Base-by-base conservation (phyloP, 2,329 filamentous ascomycete species). In the Epichloe scottii region DNA sequence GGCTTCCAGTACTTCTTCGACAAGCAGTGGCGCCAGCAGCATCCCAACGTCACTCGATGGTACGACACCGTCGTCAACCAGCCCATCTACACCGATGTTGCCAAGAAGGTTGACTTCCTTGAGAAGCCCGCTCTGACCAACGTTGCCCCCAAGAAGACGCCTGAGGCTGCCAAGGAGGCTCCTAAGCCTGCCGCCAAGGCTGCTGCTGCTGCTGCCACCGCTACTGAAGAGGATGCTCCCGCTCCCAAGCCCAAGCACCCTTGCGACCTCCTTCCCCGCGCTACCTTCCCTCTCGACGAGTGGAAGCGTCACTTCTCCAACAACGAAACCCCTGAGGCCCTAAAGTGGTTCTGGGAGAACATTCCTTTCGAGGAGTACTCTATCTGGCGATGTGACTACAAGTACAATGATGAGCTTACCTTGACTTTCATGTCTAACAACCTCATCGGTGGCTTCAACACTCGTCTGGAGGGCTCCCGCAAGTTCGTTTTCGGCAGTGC, bases 281-380 rank as follows among this genome's bases (percentile, higher is more conserved):
- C 93, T 55, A 82, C 84, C 53, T 80, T 95, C 66, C 78, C 85
- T 61, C 80, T 98, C 52, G 93, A 98, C 68, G 93, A 98, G 75
- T 95, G 85, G 87, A 98, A 98, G 86, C 89, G 93, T 67, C 84
- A 88, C 72, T 98, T 95, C 83, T 98, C 93, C 65, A 98, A 98
- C 83, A 81, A 85, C 69, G 89, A 96, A 58, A 90, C 87, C 61
- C 76, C 83, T 58, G 84, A 78, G 58, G 89, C 91, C 63, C 77
- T 97, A 64, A 90, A 91, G 71, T 97, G 87, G 86, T 97, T 98
- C 84, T 98, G 91, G 91, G 84, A 96, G 76, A 89, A 94, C 72
- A 81, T 82, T 73, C 91, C 93, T 67, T 84, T 93, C 62, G 85
- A 89, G 59, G 93, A 98, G 74, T 98, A 93, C 82, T 95, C 89